Evolutionary conservation across 2,329 filamentous ascomycete species (phyloP).

Genomic region (Arthrobotrys sphaeroides): DNA sequence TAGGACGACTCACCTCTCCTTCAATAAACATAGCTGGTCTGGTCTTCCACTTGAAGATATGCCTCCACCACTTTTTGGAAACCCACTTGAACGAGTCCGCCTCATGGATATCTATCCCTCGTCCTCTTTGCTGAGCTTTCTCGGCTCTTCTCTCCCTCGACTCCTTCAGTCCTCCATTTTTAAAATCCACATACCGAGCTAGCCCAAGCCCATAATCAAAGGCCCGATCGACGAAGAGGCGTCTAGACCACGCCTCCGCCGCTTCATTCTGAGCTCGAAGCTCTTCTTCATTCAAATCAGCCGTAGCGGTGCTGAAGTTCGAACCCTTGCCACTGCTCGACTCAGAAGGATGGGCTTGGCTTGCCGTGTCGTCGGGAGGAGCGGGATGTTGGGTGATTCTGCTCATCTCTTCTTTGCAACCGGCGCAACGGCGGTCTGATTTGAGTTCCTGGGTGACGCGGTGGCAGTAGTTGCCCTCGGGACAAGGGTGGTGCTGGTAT

Average conservation of each 20-base stretch:
- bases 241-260: background rate
- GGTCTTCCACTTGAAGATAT: background rate
- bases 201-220: background rate
- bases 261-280: background rate
- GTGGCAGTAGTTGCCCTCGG: background rate
- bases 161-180: background rate
- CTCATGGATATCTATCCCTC: background rate
- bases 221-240: background rate
- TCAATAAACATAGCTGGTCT: background rate
- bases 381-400: background rate
- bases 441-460: background rate
- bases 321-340: background rate
- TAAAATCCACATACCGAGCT: background rate
- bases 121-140: background rate
- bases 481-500: background rate
- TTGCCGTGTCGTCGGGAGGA: too few relatives aligned
- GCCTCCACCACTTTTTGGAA: slow-evolving; percentile 10
- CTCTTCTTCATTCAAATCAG: background rate
- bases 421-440: background rate
- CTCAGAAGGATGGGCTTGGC: background rate
- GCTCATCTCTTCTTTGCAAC: background rate
- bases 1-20: background rate
- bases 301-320: background rate
- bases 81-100: slow-evolving; percentile 11
- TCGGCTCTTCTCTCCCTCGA: background rate